A percentile compares a stretch with the other conserved stretches of the same genome.
Evolutionary conservation across 169 alveolate species (phyloP).

Genomic region (Plasmodium sp.): DNA sequence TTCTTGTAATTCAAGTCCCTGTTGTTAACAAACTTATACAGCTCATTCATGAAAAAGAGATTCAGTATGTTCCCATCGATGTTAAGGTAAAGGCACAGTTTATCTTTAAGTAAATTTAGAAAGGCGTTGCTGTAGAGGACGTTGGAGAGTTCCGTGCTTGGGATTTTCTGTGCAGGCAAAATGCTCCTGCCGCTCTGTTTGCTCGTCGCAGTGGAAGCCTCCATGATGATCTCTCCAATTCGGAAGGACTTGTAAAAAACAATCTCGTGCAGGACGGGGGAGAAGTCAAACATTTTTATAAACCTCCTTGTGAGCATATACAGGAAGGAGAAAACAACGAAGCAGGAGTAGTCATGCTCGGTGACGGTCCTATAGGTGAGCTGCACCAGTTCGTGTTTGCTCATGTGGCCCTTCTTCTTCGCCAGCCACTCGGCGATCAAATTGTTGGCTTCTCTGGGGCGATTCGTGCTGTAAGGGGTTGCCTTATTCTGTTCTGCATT

Average conservation of each 20-base stretch:
- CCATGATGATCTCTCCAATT: not conserved
- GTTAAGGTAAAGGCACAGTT: constrained; percentile 17
- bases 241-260: constrained; percentile 18
- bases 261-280: not conserved
- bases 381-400: not conserved
- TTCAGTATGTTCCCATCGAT: constrained; percentile 27
- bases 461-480: not conserved
- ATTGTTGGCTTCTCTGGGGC: not conserved
- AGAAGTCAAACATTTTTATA: constrained; percentile 10
- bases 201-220: not conserved
- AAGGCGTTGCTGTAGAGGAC: constrained; percentile 3
- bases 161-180: not conserved
- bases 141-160: not conserved
- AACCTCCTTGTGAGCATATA: constrained; percentile 9
- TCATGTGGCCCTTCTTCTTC: not conserved
- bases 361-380: not conserved
- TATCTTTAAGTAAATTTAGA: constrained; percentile 11
- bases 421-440: not conserved
- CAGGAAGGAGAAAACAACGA: not conserved
- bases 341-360: not conserved
- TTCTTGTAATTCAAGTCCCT: constrained; percentile 11
- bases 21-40: constrained; percentile 16
- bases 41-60: constrained; percentile 9
- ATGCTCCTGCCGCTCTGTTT: not conserved
- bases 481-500: not conserved